A percentile compares a stretch with the other conserved stretches of the same genome.
phyloP scores from a whole-genome alignment of 2,329 filamentous ascomycete genomes.

The Colletotrichum sp. region DNA sequence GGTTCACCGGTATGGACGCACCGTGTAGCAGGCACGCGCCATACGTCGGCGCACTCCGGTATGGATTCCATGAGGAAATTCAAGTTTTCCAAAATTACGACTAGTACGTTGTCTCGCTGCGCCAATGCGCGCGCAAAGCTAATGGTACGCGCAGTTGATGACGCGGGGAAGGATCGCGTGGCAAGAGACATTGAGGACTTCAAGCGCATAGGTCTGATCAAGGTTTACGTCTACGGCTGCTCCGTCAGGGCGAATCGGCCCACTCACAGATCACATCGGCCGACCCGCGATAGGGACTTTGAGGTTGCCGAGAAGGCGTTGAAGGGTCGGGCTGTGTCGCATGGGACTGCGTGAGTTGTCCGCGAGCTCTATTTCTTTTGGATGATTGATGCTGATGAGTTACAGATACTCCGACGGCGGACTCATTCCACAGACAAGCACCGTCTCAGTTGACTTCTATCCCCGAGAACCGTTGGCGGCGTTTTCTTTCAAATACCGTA shows the following conservation, averaged over 20 bases:
- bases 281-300: background rate
- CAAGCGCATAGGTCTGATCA: slow-evolving; percentile 23
- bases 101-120: slow-evolving; percentile 7
- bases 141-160: slow-evolving; percentile 13
- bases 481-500: slow-evolving; percentile 29
- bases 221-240: slow-evolving; percentile 19
- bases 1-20: background rate
- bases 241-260: background rate
- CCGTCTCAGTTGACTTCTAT: slow-evolving; percentile 1
- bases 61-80: slow-evolving; percentile 17
- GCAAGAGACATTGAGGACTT: background rate
- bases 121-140: background rate
- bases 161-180: slow-evolving; percentile 1
- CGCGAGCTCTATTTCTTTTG: background rate
- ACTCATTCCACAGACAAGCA: background rate
- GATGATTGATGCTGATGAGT: background rate
- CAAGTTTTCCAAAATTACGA: slow-evolving; percentile 22
- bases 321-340: slow-evolving; percentile 23
- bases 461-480: slow-evolving; percentile 1
- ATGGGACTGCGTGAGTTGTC: slow-evolving; percentile 22
- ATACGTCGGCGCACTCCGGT: background rate
- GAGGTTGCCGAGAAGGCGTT: slow-evolving; percentile 20
- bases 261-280: background rate
- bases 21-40: background rate
- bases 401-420: slow-evolving; percentile 8